Evolutionary conservation across 257 asterid genomes (phyloP).

Genomic region (Solanum chmielewskii): DNA sequence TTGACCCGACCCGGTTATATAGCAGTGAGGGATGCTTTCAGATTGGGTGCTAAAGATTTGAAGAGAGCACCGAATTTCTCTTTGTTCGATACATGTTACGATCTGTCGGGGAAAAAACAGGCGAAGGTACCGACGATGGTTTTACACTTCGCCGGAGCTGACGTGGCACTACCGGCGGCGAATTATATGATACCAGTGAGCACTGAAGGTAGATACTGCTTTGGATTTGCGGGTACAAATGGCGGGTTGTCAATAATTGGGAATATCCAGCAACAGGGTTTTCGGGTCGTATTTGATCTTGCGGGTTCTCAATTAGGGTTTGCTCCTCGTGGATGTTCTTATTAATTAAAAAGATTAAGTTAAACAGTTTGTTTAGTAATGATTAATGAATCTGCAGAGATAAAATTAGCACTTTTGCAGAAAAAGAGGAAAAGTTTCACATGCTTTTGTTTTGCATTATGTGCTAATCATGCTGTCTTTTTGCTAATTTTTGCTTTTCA

Average conservation of each 20-base stretch:
- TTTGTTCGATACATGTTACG: background rate
- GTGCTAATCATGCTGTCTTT: background rate
- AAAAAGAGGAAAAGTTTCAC: background rate
- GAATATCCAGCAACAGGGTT: conserved; percentile 61
- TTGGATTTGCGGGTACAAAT: background rate
- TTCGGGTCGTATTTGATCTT: conserved; percentile 56
- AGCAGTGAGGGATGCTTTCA: background rate
- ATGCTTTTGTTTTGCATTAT: background rate
- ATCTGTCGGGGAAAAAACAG: background rate
- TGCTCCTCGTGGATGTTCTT: conserved; percentile 24
- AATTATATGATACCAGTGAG: conserved; percentile 5
- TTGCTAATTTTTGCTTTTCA: background rate
- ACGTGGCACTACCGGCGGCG: conserved; percentile 3
- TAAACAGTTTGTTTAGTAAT: background rate
- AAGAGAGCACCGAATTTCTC: conserved; percentile 7
- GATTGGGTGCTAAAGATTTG: conserved; percentile 38
- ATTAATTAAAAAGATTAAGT: background rate
- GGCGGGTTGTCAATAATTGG: conserved; percentile 38
- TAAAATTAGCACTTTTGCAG: too few relatives aligned
- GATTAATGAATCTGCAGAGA: background rate
- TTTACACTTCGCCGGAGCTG: background rate
- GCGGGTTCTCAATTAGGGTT: conserved; percentile 52
- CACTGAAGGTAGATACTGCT: background rate
- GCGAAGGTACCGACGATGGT: conserved; percentile 4
- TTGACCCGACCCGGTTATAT: background rate